These are phyloP conservation scores for Linnemannia zychae DNA, from an alignment of 192 early-diverging fungal genomes.

Conservation along the genomic window DNA sequence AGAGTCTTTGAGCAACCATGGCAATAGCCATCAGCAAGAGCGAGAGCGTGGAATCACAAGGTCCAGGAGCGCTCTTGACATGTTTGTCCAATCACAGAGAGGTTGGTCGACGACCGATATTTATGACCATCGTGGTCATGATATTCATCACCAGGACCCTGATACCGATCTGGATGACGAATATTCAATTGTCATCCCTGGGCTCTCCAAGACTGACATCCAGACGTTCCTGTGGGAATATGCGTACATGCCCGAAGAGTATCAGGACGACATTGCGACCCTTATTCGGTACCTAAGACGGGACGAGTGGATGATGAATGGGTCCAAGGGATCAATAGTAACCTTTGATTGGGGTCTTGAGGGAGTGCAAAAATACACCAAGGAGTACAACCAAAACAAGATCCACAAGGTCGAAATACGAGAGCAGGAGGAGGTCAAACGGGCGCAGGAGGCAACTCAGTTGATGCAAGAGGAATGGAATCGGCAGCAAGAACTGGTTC, in stretches of 20 bases:
- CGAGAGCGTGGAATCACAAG: background rate
- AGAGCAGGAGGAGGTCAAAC: constrained; percentile 43
- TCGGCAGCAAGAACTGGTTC: constrained; percentile 33
- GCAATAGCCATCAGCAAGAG: background rate
- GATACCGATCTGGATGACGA: constrained; percentile 50
- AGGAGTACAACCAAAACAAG: constrained; percentile 49
- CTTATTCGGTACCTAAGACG: constrained; percentile 44
- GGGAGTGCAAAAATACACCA: constrained; percentile 46
- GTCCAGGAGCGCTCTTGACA: background rate
- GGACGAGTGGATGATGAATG: constrained; percentile 53
- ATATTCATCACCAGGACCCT: constrained; percentile 6
- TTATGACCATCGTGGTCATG: constrained; percentile 17
- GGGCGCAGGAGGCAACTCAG: constrained; percentile 7
- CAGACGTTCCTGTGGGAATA: constrained; percentile 56
- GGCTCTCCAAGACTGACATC: constrained; percentile 46
- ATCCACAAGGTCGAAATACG: constrained; percentile 36
- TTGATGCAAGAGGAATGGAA: constrained; percentile 47
- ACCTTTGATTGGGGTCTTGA: constrained; percentile 48
- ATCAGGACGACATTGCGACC: constrained; percentile 53
- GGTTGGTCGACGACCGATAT: constrained; percentile 21
- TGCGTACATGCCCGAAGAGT: constrained; percentile 41
- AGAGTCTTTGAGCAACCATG: background rate
- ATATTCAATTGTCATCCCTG: constrained; percentile 40
- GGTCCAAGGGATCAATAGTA: constrained; percentile 39
- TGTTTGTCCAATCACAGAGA: background rate